A percentile compares a stretch with the other conserved stretches of the same genome.
Conservation (phyloP, 1,284 basidiomycete species). For the Trichosporon inkin region DNA sequence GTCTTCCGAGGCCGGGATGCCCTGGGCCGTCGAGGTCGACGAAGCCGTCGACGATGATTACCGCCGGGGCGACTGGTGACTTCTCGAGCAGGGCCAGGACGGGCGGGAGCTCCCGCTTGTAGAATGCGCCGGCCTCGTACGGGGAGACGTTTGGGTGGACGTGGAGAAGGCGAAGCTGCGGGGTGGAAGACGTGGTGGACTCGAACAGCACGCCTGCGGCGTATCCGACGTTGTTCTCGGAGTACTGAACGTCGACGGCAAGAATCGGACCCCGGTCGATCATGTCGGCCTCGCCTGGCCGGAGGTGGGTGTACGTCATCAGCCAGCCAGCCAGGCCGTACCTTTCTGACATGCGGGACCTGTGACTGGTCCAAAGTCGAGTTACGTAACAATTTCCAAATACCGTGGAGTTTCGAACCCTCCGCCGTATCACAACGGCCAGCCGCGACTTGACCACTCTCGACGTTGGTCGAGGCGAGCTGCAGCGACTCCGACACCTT, state of each 20-base stretch:
- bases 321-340: neutral
- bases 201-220: neutral
- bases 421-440: neutral
- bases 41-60: neutral
- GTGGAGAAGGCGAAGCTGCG: neutral
- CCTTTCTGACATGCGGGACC: no score
- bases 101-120: neutral
- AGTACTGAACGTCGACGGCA: conserved; percentile 2
- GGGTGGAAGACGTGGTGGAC: neutral
- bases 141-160: neutral
- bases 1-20: neutral
- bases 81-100: neutral
- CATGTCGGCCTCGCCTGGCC: neutral
- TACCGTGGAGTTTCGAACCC: neutral
- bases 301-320: neutral
- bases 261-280: neutral
- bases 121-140: neutral
- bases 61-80: neutral
- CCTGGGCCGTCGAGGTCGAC: neutral
- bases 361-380: neutral
- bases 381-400: neutral
- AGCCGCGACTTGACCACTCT: neutral
- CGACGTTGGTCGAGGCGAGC: neutral
- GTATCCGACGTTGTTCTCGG: neutral
- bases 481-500: neutral